Base-by-base conservation (phyloP, 1,284 basidiomycete genomes). In the Pseudomicrostroma phylloplanum region DNA sequence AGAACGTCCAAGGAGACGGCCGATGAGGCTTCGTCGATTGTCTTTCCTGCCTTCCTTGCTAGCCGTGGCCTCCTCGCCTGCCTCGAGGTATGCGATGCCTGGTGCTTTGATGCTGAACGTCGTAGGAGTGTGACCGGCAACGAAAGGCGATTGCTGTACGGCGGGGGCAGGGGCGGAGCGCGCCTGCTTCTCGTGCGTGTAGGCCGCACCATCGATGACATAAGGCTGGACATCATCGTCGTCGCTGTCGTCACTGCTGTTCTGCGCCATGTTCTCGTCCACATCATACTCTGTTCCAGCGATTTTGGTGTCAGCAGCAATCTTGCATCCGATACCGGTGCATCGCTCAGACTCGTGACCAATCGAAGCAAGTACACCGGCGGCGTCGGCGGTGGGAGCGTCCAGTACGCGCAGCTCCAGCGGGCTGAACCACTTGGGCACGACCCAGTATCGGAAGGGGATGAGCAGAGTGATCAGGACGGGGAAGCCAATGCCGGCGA, bases 371-470 rank as follows among this genome's bases (percentile, higher is more conserved):
- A 78, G 65, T 12, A 77, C 76, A 15, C 67, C 74, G 54, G 72
- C 71, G 13, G 80, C 80, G 74, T 81, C 81, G 2, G 92, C 91
- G 0, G 90, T 89, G 0, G 90, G 89, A 6, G 89, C 89, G 78
- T 96, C 94, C 21, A 97, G 83, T 23, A 93, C 86, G 1, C 83
- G 83, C 40, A 98, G 82, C 77, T 97, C 93, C 61, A 89, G 87
- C 1, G 81, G 75, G 0, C 88, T 88, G 79, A 97, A 94, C 12
- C 89, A 86, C 21, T 82, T 82, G 1, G 93, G 92, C 2, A 96
- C 83, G 15, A 91, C 67, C 62, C 83, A 83, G 49, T 86, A 85
- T 54, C 94, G 83, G 6, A 94, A 70, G 0, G 93, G 93, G n/a
- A 96, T 85, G 19, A 97, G 83, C 19, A 91, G 80, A 73, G 90